Evolutionary conservation across 2,329 filamentous ascomycete species (phyloP), one percentile per base, ranked within the genome.

Genomic region (Didymella keratinophila): DNA sequence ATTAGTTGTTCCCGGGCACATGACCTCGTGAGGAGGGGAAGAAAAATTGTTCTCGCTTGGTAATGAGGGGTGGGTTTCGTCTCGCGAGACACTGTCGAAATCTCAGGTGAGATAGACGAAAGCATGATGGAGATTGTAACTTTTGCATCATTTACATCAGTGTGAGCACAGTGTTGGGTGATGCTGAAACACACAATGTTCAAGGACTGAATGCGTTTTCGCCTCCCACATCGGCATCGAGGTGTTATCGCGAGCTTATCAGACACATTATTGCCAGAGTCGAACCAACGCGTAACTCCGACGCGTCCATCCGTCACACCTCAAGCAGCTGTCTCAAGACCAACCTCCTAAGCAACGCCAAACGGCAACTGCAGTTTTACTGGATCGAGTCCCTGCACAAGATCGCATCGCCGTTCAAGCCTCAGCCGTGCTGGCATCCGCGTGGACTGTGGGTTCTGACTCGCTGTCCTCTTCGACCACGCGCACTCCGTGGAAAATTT

Each of bases 1-100:
- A 18, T 21, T 14, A 18, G 23, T 34, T 42, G 3, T 25, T 52
- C 16, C 4, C 18, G 12, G 36, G 16, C 37, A 36, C 25, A 30
- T 58, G 49, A 52, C 37, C n/a, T 43, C 23, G 12, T n/a, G 25
- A 20, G 42, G 53, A 51, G 39, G 27, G 41, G 46, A 39, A 42
- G 45, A 58, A 58, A 18, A 50, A 54, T 58, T 47, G 25, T 21
- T 14, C 25, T 23, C 16, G 30, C 49, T 45, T 49, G 32, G 37
- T 5, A 41, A 46, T 11, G 30, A 41, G 28, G 23, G 25, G n/a
- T 18, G 34, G 30, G 39, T 30, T 51, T 20, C n/a, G 23, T 16
- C 6, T 32, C 21, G 18, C 43, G 9, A 16, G 14, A 25, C 16
- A 14, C 10, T 16, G 14, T 28, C 21, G 8, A 21, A 8, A 23